phyloP scores from a whole-genome alignment of 1,284 basidiomycete species.

The Ustilago loliicola region DNA sequence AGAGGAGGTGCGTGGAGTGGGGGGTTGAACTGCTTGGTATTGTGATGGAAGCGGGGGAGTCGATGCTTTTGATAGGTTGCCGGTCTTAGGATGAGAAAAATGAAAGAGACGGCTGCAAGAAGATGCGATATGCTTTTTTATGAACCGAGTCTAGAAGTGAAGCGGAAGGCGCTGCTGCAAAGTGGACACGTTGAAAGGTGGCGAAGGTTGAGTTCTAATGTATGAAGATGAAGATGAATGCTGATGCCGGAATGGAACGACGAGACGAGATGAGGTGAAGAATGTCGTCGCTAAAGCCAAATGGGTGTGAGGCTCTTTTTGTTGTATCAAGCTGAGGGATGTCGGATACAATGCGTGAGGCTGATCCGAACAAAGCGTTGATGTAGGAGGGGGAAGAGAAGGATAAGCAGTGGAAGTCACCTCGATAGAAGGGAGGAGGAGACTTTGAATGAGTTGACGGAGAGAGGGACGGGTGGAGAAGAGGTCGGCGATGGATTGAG shows the following conservation, averaged over 20 bases:
- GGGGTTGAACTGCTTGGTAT: constrained; percentile 14
- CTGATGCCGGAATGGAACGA: not conserved
- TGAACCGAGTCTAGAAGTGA: constrained; percentile 7
- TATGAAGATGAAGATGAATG: not conserved
- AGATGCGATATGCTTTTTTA: constrained; percentile 19
- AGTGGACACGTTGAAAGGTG: not conserved
- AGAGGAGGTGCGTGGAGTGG: not conserved
- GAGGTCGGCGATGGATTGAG: constrained; percentile 13
- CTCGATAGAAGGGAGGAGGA: constrained; percentile 8
- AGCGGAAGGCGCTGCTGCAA: not conserved
- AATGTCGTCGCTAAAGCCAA: not conserved
- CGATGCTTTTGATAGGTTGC: constrained; percentile 22
- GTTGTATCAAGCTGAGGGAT: not conserved
- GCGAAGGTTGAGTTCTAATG: constrained; percentile 7
- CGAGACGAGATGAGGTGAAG: constrained; percentile 1
- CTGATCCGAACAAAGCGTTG: constrained; percentile 2
- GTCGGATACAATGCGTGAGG: constrained; percentile 1
- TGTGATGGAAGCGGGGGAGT: not conserved
- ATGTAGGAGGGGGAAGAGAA: not conserved
- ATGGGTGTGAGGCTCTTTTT: not conserved
- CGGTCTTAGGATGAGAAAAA: constrained; percentile 7
- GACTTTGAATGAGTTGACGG: not conserved
- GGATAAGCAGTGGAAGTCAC: not conserved
- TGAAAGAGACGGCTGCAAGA: constrained; percentile 7
- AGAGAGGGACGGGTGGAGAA: not conserved